Base-by-base conservation (phyloP, 768 basidiomycete species). In the Coprinopsis strossmayeri region DNA sequence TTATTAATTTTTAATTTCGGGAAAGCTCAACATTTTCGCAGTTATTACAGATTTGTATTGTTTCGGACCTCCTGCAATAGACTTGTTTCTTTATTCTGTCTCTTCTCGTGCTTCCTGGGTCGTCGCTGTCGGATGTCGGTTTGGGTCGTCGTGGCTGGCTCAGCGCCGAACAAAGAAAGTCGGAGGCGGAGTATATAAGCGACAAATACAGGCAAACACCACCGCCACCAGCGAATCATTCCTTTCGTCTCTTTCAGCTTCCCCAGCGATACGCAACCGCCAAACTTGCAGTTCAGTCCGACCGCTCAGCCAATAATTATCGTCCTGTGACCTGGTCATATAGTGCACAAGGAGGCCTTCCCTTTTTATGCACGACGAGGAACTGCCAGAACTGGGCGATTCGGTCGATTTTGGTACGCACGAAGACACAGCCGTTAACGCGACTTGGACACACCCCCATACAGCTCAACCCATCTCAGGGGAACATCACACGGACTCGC, bases 191-290 rank as follows among this genome's bases (percentile, higher is more conserved):
- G 25, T 3, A 39, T 44, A 38, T 21, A 34, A 38, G 43, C 23
- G 18, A 28, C 9, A 43, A 39, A 45, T 55, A 60, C 57, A 63
- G 44, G 49, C 5, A 52, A 59, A 65, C 62, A 63, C 42, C 62
- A 62, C 59, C 48, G 61, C 61, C 62, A 63, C 60, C 49, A 38
- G 32, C 43, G 53, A 40, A 40, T 51, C 48, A 45, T 4, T 45
- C 27, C 9, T 45, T 45, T 45, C 27, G 43, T 27, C 43, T 45
- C 43, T 45, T 45, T 45, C 43, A 45, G 43, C 23, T 48, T 32
- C 45, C 27, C 48, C 52, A 48, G 38, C 42, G 11, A 34, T 53
- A 53, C 57, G 58, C 53, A 45, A 47, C 54, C 49, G 44, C 46
- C 39, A 32, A 54, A 49, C 50, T 42, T 48, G 23, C 45, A 37